These are phyloP conservation scores for Phytophthora crassamura DNA, from an alignment of 352 stramenopile genomes.

Conservation along the genomic window DNA sequence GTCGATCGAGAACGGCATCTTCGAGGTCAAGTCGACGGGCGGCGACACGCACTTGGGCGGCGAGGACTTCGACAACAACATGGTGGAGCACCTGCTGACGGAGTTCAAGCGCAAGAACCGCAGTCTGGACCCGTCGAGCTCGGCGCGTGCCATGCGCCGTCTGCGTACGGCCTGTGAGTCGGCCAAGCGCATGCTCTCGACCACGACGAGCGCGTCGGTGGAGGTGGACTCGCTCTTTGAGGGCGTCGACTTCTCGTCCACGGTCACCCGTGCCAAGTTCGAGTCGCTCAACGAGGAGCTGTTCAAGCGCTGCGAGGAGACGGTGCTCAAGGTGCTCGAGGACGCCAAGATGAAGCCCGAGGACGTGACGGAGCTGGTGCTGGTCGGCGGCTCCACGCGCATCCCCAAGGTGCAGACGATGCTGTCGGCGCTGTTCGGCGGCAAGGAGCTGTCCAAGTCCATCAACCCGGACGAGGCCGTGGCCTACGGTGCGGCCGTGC, in stretches of 20 bases:
- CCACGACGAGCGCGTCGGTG: constrained; percentile 92
- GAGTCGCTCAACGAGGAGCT: constrained; percentile 89
- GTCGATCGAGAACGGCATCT: constrained; percentile 97
- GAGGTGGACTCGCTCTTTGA: constrained; percentile 97
- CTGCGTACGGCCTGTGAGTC: constrained; percentile 97
- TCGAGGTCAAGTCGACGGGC: constrained; percentile 96
- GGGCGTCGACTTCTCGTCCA: constrained; percentile 95
- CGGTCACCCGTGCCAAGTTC: constrained; percentile 93
- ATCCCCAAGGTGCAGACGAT: constrained; percentile 74
- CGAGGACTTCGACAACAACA: constrained; percentile 96
- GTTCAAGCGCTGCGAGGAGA: constrained; percentile 88
- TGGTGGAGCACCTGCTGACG: constrained; percentile 94
- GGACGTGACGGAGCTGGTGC: constrained; percentile 65
- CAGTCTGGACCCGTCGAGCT: constrained; percentile 89
- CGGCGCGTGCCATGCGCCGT: constrained; percentile 94
- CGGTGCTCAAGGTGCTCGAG: constrained; percentile 71
- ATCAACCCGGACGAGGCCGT: constrained; percentile 88
- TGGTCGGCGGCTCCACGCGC: constrained; percentile 65
- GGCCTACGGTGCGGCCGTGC: constrained; percentile 74
- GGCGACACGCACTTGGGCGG: constrained; percentile 95
- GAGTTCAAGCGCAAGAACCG: constrained; percentile 96
- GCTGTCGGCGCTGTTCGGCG: constrained; percentile 59
- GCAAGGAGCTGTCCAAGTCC: constrained; percentile 72
- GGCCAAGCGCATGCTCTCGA: constrained; percentile 97
- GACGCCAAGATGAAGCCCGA: constrained; percentile 76